A percentile compares a stretch with the other conserved stretches of the same genome.
These are phyloP conservation scores for Saccharomyces pastorianus DNA, from an alignment of 1,139 yeast genomes.

Conservation along the genomic window DNA sequence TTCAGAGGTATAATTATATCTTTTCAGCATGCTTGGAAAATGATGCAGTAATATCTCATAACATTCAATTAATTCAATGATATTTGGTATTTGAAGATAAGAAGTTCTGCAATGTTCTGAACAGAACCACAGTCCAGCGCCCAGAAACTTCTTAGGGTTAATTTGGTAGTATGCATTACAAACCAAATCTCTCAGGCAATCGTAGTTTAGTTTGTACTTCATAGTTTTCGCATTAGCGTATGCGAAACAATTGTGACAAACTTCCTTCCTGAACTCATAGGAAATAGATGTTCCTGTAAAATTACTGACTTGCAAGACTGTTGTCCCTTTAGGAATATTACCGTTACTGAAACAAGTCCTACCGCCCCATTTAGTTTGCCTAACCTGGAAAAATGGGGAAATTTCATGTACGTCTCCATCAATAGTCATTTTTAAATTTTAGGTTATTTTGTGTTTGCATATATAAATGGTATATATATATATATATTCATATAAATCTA, in stretches of 20 bases:
- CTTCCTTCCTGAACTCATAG: conserved; percentile 56
- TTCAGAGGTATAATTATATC: conserved; percentile 7
- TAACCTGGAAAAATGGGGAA: conserved; percentile 32
- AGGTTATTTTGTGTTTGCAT: background rate
- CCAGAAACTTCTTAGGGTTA: conserved; percentile 22
- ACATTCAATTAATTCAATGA: conserved; percentile 23
- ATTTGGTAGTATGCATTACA: background rate
- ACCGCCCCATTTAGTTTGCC: conserved; percentile 48
- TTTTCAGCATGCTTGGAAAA: conserved; percentile 25
- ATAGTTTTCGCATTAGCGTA: conserved; percentile 45
- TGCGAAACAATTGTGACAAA: conserved; percentile 48
- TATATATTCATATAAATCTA: background rate
- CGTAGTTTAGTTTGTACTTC: conserved; percentile 30
- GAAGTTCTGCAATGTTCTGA: conserved; percentile 37
- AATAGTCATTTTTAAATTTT: conserved; percentile 2
- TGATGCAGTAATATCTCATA: conserved; percentile 29
- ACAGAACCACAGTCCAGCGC: conserved; percentile 51
- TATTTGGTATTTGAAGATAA: conserved; percentile 32
- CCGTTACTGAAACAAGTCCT: conserved; percentile 53
- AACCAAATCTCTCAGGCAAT: background rate
- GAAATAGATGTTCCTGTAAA: conserved; percentile 45
- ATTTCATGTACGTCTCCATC: conserved; percentile 1
- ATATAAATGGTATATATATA: background rate
- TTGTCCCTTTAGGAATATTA: conserved; percentile 37
- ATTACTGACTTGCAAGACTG: conserved; percentile 35